Evolutionary conservation across 768 basidiomycete species (phyloP).

Genomic region (Scleroderma citrinum): DNA sequence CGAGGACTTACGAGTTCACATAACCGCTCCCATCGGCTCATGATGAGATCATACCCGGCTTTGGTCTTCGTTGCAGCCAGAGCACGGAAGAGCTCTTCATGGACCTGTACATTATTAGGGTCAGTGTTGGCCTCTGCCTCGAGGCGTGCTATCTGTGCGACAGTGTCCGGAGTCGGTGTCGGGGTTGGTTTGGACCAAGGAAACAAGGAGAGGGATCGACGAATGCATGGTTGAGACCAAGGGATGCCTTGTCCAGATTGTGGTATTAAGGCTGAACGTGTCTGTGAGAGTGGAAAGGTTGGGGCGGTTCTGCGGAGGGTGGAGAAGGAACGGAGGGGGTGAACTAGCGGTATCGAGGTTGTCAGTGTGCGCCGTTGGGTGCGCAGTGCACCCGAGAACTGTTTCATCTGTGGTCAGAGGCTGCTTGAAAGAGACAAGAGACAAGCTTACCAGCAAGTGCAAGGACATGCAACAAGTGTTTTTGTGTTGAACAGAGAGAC

Average conservation of each 20-base stretch:
- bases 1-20: slow-evolving; percentile 66
- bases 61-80: slow-evolving; percentile 58
- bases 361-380: slow-evolving; percentile 14
- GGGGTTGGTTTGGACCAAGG: slow-evolving; percentile 36
- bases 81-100: slow-evolving; percentile 64
- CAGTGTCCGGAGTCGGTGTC: slow-evolving; percentile 55
- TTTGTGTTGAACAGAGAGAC: not conserved
- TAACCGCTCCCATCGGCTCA: slow-evolving; percentile 79
- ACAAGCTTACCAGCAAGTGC: slow-evolving; percentile 9
- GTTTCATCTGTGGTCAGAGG: not conserved
- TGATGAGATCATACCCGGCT: slow-evolving; percentile 64
- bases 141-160: slow-evolving; percentile 64
- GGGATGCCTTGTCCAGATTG: slow-evolving; percentile 40
- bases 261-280: slow-evolving; percentile 10
- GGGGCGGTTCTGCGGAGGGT: slow-evolving; percentile 9
- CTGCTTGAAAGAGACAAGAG: not conserved
- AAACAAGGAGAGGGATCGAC: slow-evolving; percentile 22
- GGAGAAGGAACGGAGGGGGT: slow-evolving; percentile 13
- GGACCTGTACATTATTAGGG: slow-evolving; percentile 63
- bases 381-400: slow-evolving; percentile 36
- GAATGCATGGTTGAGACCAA: slow-evolving; percentile 14
- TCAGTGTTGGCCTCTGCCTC: slow-evolving; percentile 75
- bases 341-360: not conserved
- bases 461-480: slow-evolving; percentile 6
- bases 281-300: slow-evolving; percentile 2